Evolutionary conservation across 208 protist species (phyloP), one percentile per base, ranked within the genome.

Genomic region (Kentomonas sorsogonicus): DNA sequence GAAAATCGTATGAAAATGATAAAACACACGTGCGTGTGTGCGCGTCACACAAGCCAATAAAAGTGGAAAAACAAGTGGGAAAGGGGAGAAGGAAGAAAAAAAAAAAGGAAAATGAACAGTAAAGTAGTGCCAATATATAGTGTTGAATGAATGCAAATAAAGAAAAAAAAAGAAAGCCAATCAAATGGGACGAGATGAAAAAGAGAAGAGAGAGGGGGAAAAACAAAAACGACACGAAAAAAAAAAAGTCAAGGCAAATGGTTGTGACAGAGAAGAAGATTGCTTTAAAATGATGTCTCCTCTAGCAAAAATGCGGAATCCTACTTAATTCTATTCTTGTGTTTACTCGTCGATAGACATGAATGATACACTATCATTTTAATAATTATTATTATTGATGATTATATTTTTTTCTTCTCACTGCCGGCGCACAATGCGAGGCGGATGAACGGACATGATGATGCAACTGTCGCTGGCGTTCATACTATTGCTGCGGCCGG

Each of bases 111-210:
- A 22, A 31, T 53, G 20, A 43, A 29, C 29, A 3, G 22, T 50
- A 61, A 58, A 31, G 43, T 34, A 64, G 33, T 52, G 3, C 31
- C 3, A 55, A 18, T 53, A 6, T 18, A 16, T 15, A 53, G 10
- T 6, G 15, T 53, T n/a, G 47, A 16, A 31, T 43, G 27, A 57
- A 46, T 11, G 0, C 30, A 3, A 57, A 46, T 33, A 25, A 6
- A 25, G 22, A 44, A 40, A 45, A 38, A 34, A 46, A 56, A 56
- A 10, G 11, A 23, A 18, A n/a, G 20, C 11, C 11, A 36, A 18
- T 11, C 23, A 23, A 51, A 51, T 46, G 36, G 7, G 22, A 52
- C 34, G 39, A 3, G 22, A 18, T 9, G 38, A 33, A 30, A 2
- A 39, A 27, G 6, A 16, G 27, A 30, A 22, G 9, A 34, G 16